phyloP scores from a whole-genome alignment of 768 basidiomycete species.

The Leucocoprinus sp. region DNA sequence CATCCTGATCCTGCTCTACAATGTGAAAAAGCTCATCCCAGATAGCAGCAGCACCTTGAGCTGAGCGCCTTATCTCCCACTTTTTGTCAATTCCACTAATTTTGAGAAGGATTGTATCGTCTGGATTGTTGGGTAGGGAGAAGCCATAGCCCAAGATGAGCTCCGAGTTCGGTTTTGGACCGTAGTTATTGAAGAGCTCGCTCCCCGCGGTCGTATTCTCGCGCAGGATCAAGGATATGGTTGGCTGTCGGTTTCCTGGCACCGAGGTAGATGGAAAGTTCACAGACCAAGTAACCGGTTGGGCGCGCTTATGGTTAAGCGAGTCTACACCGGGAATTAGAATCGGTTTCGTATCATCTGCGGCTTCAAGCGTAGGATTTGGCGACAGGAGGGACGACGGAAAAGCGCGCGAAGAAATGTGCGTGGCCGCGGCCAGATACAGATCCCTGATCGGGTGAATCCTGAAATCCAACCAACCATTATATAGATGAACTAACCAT shows the following conservation, averaged over 20 bases:
- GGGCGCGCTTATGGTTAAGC: conserved; percentile 75
- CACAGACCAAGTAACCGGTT: conserved; percentile 79
- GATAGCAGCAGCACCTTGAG: conserved; percentile 44
- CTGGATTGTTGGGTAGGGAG: conserved; percentile 66
- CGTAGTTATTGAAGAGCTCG: conserved; percentile 89
- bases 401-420: conserved; percentile 84
- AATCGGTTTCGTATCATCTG: conserved; percentile 55
- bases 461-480: conserved; percentile 21
- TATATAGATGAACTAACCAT: conserved; percentile 38
- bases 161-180: conserved; percentile 84
- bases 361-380: conserved; percentile 21
- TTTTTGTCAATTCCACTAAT: conserved; percentile 48
- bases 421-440: conserved; percentile 66
- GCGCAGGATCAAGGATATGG: conserved; percentile 59
- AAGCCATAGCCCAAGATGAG: conserved; percentile 92
- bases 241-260: conserved; percentile 18
- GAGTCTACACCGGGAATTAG: conserved; percentile 84
- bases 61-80: conserved; percentile 60
- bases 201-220: conserved; percentile 27
- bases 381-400: conserved; percentile 72
- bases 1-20: conserved; percentile 18
- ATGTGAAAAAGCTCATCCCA: conserved; percentile 45
- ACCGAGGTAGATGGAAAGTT: conserved; percentile 22
- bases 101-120: conserved; percentile 79
- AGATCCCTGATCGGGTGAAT: conserved; percentile 44